Evolutionary conservation across 495 filamentous ascomycete genomes (phyloP), one percentile per base, ranked within the genome.

Genomic region (Penicillium ucsense): DNA sequence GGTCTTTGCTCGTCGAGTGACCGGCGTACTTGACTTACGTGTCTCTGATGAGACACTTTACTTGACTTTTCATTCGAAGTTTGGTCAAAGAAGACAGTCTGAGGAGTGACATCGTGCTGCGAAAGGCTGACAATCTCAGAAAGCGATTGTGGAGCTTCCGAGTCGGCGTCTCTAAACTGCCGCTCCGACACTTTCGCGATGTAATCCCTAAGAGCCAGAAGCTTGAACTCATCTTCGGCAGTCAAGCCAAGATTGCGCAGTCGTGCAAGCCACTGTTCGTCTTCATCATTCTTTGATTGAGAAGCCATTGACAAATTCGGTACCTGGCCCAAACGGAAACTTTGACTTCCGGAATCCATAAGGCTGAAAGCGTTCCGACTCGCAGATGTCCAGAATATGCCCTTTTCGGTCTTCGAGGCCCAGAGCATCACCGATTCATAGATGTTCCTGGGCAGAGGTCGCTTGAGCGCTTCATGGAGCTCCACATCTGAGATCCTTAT

Each of bases 61-160:
- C 71, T 63, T 43, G 61, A 55, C 35, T 70, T 69, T 31, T 69
- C 60, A 31, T 68, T 67, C 39, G 76, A 68, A 33, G 72, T 77
- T 47, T 86, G 86, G 53, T 96, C 88, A 56, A 97, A 99, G 64
- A 96, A 84, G 2, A 99, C 81, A 0, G 87, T 96, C 60, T 94
- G 87, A 8, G 84, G 83, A 4, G 81, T 85, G 40, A 95, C 79
- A 3, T 77, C 77, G 34, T 92, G 64, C 42, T 77, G 79, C 46
- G 83, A 79, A 8, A 97, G 67, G 2, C 77, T 67, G 38, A 95
- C 76, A 4, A 90, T 80, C 36, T 72, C 78, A 51, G 85, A 89
- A 41, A 88, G 70, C 5, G 71, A 64, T 7, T 72, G 66, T n/a
- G 67, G 51, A 5, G 58, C 49, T 9, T 53, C 48, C 8, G 53